phyloP scores from a whole-genome alignment of 805 yeast species.

The Lachancea kluyveri region DNA sequence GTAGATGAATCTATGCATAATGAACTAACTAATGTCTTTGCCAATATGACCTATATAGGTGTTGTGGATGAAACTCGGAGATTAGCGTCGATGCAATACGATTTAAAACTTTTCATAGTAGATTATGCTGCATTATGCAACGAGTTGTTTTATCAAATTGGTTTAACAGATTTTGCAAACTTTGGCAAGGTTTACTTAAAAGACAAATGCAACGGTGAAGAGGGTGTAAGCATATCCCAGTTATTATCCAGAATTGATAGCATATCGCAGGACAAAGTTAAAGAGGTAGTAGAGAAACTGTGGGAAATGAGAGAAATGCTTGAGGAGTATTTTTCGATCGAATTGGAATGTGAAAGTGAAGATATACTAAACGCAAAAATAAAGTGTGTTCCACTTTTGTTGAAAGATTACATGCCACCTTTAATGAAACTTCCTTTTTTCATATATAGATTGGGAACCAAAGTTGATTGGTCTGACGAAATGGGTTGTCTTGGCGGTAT shows the following conservation, averaged over 20 bases:
- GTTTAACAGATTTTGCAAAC: constrained; percentile 70
- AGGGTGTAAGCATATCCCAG: constrained; percentile 13
- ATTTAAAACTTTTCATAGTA: constrained; percentile 65
- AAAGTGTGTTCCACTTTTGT: constrained; percentile 56
- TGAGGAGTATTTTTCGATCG: constrained; percentile 66
- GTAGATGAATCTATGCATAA: constrained; percentile 41
- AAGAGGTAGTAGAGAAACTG: constrained; percentile 25
- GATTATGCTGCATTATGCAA: constrained; percentile 68
- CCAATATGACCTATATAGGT: constrained; percentile 72
- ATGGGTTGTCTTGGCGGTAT: constrained; percentile 60
- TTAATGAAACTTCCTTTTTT: constrained; percentile 61
- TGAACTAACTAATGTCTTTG: constrained; percentile 60
- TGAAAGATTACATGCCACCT: constrained; percentile 59
- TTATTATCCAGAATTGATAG: constrained; percentile 16
- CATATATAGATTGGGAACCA: constrained; percentile 51
- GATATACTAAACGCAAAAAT: constrained; percentile 34
- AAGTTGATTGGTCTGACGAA: constrained; percentile 64
- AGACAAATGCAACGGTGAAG: constrained; percentile 11
- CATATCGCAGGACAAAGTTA: constrained; percentile 18
- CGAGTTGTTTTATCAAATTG: constrained; percentile 78
- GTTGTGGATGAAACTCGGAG: constrained; percentile 67
- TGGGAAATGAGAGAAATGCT: constrained; percentile 69
- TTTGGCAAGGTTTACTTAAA: constrained; percentile 55
- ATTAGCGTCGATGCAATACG: constrained; percentile 79
- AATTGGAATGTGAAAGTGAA: constrained; percentile 28